These are phyloP conservation scores for Penicillium verhagenii DNA, from an alignment of 495 filamentous ascomycete species.

Conservation along the genomic window DNA sequence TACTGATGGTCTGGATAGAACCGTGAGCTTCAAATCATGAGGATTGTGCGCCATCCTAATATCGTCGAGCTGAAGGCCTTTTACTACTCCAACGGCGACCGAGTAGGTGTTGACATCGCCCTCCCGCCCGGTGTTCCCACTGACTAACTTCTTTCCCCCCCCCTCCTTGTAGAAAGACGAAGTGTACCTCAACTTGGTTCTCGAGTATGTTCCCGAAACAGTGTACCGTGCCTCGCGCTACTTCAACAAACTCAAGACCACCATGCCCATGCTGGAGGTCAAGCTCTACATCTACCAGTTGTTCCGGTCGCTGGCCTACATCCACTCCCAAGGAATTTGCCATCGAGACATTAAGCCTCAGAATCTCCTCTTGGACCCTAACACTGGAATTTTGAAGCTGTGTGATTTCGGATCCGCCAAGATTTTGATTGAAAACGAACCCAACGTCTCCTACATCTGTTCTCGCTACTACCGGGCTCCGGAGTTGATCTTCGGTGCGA, in stretches of 20 bases:
- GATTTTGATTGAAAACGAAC: slow-evolving; percentile 98
- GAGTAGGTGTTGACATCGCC: slow-evolving; percentile 59
- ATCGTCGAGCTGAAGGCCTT: slow-evolving; percentile 99
- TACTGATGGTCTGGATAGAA: slow-evolving; percentile 65
- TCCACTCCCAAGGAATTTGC: slow-evolving; percentile 99
- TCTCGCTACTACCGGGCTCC: slow-evolving; percentile 98
- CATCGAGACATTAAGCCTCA: slow-evolving; percentile 99
- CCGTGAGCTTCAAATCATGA: slow-evolving; percentile 98
- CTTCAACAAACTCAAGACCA: slow-evolving; percentile 99
- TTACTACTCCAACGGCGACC: slow-evolving; percentile 98
- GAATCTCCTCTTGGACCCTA: slow-evolving; percentile 90
- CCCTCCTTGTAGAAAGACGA: slow-evolving; percentile 78
- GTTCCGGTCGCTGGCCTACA: slow-evolving; percentile 96
- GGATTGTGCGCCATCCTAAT: slow-evolving; percentile 97
- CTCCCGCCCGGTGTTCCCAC: slow-evolving; percentile 5
- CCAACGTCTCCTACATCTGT: slow-evolving; percentile 99
- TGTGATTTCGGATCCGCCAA: slow-evolving; percentile 99
- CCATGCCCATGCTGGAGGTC: slow-evolving; percentile 97
- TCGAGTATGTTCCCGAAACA: slow-evolving; percentile 97
- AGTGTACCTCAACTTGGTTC: slow-evolving; percentile 96
- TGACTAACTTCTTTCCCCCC: slow-evolving; percentile 13
- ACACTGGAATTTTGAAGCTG: slow-evolving; percentile 88
- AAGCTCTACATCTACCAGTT: slow-evolving; percentile 99
- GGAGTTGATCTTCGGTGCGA: slow-evolving; percentile 97
- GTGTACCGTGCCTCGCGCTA: slow-evolving; percentile 98